A percentile compares a stretch with the other conserved stretches of the same genome.
These are phyloP conservation scores for Acacia crassicarpa DNA, from an alignment of 306 rosid genomes.

Conservation along the genomic window DNA sequence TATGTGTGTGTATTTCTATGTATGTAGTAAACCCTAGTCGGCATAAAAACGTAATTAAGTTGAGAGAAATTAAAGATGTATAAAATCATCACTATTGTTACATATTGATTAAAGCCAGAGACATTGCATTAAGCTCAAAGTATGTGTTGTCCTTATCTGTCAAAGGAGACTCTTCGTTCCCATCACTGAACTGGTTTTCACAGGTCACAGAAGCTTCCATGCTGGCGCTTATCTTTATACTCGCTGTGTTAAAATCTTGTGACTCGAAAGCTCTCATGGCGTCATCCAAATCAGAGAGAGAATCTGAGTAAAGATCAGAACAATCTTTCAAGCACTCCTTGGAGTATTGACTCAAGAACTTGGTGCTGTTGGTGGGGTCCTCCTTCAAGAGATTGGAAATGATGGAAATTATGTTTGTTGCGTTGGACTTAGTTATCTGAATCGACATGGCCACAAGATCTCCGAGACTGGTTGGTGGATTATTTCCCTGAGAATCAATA, in stretches of 20 bases:
- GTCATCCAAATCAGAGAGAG: slow-evolving; percentile 30
- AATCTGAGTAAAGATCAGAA: slow-evolving; percentile 49
- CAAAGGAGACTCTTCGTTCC: slow-evolving; percentile 51
- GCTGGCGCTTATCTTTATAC: slow-evolving; percentile 26
- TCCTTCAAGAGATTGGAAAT: slow-evolving; percentile 42
- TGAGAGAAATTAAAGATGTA: not conserved
- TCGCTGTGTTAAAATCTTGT: slow-evolving; percentile 34
- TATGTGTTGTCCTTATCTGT: slow-evolving; percentile 39
- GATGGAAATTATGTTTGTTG: slow-evolving; percentile 38
- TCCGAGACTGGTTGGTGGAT: slow-evolving; percentile 29
- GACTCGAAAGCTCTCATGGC: slow-evolving; percentile 46
- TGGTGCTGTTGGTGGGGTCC: not conserved
- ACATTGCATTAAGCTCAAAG: slow-evolving; percentile 46
- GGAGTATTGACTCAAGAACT: not conserved
- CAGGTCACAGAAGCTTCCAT: slow-evolving; percentile 59
- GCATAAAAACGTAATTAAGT: not conserved
- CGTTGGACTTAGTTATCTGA: slow-evolving; percentile 47
- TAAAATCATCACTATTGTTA: not conserved
- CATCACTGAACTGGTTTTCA: slow-evolving; percentile 67
- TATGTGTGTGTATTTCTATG: too few relatives aligned
- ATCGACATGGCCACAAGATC: slow-evolving; percentile 43
- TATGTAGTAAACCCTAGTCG: not conserved
- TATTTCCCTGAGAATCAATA: slow-evolving; percentile 11
- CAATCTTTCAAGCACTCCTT: slow-evolving; percentile 50
- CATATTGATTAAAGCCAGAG: slow-evolving; percentile 52